Percentiles rank a stretch among this genome's conserved stretches.
phyloP scores from a whole-genome alignment of 2,329 filamentous ascomycete species.

The Fusarium burgessii region DNA sequence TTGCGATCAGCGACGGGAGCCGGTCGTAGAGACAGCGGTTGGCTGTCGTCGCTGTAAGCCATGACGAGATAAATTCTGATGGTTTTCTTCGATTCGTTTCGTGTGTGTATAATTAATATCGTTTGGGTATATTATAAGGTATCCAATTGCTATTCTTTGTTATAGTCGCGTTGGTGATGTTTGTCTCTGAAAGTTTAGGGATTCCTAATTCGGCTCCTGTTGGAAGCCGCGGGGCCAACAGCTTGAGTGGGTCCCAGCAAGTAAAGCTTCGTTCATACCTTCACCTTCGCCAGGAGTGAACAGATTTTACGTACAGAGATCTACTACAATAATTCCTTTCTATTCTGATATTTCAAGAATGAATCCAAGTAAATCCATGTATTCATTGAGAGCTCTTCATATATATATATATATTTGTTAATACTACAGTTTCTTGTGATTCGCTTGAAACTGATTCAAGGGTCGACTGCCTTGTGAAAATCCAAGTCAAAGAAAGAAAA shows the following conservation, averaged over 20 bases:
- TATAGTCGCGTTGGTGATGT: conserved; percentile 5
- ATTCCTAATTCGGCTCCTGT: conserved; percentile 19
- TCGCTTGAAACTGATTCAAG: too few species aligned
- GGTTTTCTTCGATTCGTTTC: background rate
- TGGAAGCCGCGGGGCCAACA: conserved; percentile 13
- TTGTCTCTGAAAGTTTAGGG: conserved; percentile 5
- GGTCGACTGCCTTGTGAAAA: too few species aligned
- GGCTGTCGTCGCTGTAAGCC: conserved; percentile 49
- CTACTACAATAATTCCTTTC: too few species aligned
- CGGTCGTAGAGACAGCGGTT: conserved; percentile 54
- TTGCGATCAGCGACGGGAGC: conserved; percentile 66
- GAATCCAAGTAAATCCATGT: too few species aligned
- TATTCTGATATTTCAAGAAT: too few species aligned
- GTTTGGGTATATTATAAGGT: background rate
- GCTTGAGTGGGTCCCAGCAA: conserved; percentile 7
- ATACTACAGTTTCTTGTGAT: too few species aligned
- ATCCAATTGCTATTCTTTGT: background rate
- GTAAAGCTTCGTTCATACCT: background rate
- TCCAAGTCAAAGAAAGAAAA: too few species aligned
- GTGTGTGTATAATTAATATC: background rate
- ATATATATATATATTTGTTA: too few species aligned
- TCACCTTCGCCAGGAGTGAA: background rate
- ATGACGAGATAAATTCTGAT: conserved; percentile 38
- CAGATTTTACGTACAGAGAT: too few species aligned
- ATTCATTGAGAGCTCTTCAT: too few species aligned